phyloP scores from a whole-genome alignment of 805 yeast genomes.

The Candida pseudoglaebosa region DNA sequence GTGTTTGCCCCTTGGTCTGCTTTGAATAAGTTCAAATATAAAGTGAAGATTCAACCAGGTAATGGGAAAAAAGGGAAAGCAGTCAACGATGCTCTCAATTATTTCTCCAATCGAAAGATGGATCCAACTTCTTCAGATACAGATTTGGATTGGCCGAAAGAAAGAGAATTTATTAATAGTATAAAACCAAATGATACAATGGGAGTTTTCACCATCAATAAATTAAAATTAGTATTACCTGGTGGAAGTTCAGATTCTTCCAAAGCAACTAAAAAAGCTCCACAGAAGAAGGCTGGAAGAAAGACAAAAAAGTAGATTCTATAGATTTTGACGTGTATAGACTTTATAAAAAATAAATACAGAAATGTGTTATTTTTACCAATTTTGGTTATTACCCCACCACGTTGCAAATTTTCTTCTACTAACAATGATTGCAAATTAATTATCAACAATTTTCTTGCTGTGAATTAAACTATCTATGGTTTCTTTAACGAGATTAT shows the following conservation, averaged over 20 bases:
- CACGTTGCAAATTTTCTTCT: background rate
- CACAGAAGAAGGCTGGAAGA: constrained; percentile 11
- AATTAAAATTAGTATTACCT: constrained; percentile 61
- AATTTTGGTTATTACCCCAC: too few relatives aligned
- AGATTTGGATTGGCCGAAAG: constrained; percentile 69
- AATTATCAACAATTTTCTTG: too few relatives aligned
- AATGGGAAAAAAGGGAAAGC: constrained; percentile 85
- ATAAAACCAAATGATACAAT: constrained; percentile 65
- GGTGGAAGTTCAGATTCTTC: constrained; percentile 22
- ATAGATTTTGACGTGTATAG: constrained; percentile 1
- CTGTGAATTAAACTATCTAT: constrained; percentile 12
- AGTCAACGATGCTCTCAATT: constrained; percentile 60
- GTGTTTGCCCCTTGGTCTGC: constrained; percentile 93
- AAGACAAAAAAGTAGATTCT: constrained; percentile 11
- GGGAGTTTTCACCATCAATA: constrained; percentile 65
- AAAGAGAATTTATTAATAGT: constrained; percentile 51
- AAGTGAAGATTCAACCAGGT: constrained; percentile 79
- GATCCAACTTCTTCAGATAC: constrained; percentile 41
- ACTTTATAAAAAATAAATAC: too few relatives aligned
- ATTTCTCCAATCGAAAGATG: constrained; percentile 48
- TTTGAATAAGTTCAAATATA: constrained; percentile 67
- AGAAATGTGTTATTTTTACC: background rate
- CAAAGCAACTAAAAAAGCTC: constrained; percentile 8
- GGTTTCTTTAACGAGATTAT: constrained; percentile 28
- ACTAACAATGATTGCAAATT: background rate